Evolutionary conservation across 2,329 filamentous ascomycete species (phyloP), one percentile per base, ranked within the genome.

Genomic region (Cladosporium sp.): DNA sequence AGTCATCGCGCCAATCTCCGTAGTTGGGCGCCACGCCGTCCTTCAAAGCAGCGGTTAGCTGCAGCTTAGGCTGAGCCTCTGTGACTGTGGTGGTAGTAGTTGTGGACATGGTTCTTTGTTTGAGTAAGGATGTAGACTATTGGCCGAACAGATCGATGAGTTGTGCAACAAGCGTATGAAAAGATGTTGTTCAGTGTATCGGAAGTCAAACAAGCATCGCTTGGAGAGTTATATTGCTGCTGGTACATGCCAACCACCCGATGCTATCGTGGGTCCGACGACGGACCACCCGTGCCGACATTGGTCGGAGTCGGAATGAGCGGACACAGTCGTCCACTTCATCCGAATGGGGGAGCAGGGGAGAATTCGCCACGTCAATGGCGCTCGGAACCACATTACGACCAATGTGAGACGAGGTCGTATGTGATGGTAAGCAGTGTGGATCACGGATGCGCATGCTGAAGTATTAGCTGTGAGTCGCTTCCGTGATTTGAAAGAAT

Each of bases 1-100:
- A 53, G 23, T 79, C 76, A 46, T 77, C 75, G 29, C 74, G 68
- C 74, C 76, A 80, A 16, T 62, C 59, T 12, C 73, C 73, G 57
- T 66, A 75, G 8, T 67, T 61, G 7, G 65, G 23, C 26, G 75
- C 71, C 35, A 68, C 67, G 8, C 69, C 69, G 49, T 70, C 69
- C 29, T 62, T 68, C 55, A 67, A 59, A 37, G 65, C 59, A 18
- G 65, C 40, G 26, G 65, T 58, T 21, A 46, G 57, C 21, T 44
- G 37, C 37, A 60, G 57, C 26, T 26, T n/a, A 40, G 63, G 53
- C 23, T 66, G 50, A 8, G 26, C 56, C 7, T 66, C 68, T n/a
- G 74, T 71, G 26, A 21, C 44, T 12, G 59, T 62, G 12, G 67
- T 69, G 37, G 65, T 56, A 28, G 58, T 61, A 18, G 58, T 61